phyloP scores from a whole-genome alignment of 306 rosid species.

The Gastrolobium villosum region DNA sequence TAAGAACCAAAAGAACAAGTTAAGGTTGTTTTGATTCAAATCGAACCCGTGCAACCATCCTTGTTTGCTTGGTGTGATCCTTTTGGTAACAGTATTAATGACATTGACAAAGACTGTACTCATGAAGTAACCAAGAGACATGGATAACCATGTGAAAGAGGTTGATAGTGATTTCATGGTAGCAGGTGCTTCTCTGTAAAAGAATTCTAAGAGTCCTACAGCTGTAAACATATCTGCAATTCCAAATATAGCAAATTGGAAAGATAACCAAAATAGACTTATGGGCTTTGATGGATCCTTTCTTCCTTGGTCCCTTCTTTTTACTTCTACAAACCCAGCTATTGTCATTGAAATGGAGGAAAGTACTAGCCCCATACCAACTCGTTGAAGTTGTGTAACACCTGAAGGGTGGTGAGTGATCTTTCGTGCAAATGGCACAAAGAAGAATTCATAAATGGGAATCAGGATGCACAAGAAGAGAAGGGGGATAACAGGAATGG shows the following conservation, averaged over 20 bases:
- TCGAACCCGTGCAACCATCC: slow-evolving; percentile 79
- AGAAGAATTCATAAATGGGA: slow-evolving; percentile 76
- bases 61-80: slow-evolving; percentile 65
- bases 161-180: slow-evolving; percentile 88
- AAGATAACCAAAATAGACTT: slow-evolving; percentile 85
- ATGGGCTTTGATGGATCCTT: slow-evolving; percentile 59
- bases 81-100: slow-evolving; percentile 67
- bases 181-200: slow-evolving; percentile 80
- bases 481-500: slow-evolving; percentile 85
- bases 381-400: slow-evolving; percentile 85
- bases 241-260: slow-evolving; percentile 86
- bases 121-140: slow-evolving; percentile 79
- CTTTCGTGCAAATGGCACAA: slow-evolving; percentile 80
- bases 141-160: slow-evolving; percentile 75
- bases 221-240: slow-evolving; percentile 94
- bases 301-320: slow-evolving; percentile 65
- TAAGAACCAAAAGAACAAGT: slow-evolving; percentile 85
- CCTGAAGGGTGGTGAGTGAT: slow-evolving; percentile 86
- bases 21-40: slow-evolving; percentile 66
- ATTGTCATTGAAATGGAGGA: slow-evolving; percentile 78
- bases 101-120: slow-evolving; percentile 71
- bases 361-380: slow-evolving; percentile 79
- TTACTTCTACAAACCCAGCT: slow-evolving; percentile 78
- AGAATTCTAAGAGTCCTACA: slow-evolving; percentile 83
- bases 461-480: slow-evolving; percentile 68